Evolutionary conservation across 2,329 filamentous ascomycete species (phyloP).

Genomic region (Exophiala viscosa): DNA sequence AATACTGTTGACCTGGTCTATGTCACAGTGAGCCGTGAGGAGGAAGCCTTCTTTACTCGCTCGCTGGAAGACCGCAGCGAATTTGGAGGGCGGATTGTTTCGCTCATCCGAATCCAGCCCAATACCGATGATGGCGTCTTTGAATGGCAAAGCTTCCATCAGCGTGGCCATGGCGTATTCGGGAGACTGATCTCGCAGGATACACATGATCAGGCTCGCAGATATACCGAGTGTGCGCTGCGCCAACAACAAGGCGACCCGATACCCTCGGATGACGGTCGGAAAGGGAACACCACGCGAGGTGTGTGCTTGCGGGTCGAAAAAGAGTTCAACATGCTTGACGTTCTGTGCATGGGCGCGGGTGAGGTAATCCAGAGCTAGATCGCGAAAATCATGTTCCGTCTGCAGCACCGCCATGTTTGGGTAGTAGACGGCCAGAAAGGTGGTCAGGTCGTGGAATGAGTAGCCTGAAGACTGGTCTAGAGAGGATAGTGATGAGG

Average conservation of each 20-base stretch:
- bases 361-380: conserved; percentile 69
- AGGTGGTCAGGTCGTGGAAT: conserved; percentile 37
- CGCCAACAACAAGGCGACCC: conserved; percentile 57
- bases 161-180: conserved; percentile 28
- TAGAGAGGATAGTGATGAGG: conserved; percentile 18
- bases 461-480: conserved; percentile 15
- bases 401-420: conserved; percentile 67
- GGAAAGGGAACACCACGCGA: conserved; percentile 58
- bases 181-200: conserved; percentile 51
- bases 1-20: conserved; percentile 48
- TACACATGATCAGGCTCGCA: conserved; percentile 66
- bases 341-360: conserved; percentile 63
- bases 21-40: conserved; percentile 51
- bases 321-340: conserved; percentile 72
- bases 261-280: conserved; percentile 63
- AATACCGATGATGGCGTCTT: conserved; percentile 26
- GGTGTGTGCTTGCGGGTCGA: conserved; percentile 74
- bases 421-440: conserved; percentile 74
- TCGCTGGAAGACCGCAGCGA: conserved; percentile 25
- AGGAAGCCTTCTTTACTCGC: conserved; percentile 40
- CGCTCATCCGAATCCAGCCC: conserved; percentile 29
- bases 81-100: conserved; percentile 27
- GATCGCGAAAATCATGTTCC: conserved; percentile 65
- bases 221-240: conserved; percentile 61
- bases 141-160: conserved; percentile 26